phyloP scores from a whole-genome alignment of 1,284 basidiomycete genomes.

The Rhodofomes roseus region DNA sequence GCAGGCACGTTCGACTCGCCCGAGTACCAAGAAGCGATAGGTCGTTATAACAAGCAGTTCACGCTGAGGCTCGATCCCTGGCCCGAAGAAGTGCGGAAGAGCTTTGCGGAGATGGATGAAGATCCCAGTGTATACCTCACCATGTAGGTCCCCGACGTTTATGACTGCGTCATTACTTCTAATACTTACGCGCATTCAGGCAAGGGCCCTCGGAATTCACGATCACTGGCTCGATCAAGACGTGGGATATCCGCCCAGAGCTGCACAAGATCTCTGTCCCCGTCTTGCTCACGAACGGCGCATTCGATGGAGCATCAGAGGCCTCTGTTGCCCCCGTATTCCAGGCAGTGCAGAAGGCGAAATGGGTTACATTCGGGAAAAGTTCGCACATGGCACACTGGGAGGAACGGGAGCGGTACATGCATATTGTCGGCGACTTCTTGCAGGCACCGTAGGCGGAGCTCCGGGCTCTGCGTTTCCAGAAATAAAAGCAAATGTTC shows the following conservation, averaged over 20 bases:
- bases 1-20: slow-evolving; percentile 40
- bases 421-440: background rate
- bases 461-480: background rate
- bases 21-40: slow-evolving; percentile 43
- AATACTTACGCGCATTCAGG: slow-evolving; percentile 27
- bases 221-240: slow-evolving; percentile 43
- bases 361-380: slow-evolving; percentile 24
- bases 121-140: slow-evolving; percentile 48
- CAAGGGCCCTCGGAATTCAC: slow-evolving; percentile 49
- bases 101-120: slow-evolving; percentile 28
- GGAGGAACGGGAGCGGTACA: slow-evolving; percentile 27
- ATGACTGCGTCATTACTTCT: slow-evolving; percentile 3
- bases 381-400: slow-evolving; percentile 23
- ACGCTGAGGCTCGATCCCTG: slow-evolving; percentile 43
- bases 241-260: slow-evolving; percentile 42
- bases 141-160: slow-evolving; percentile 29
- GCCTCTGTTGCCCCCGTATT: slow-evolving; percentile 41
- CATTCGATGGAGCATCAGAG: slow-evolving; percentile 48
- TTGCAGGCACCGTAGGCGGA: background rate
- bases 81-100: slow-evolving; percentile 31
- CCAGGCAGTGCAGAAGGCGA: slow-evolving; percentile 34
- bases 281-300: slow-evolving; percentile 50
- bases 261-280: slow-evolving; percentile 42
- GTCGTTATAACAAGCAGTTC: slow-evolving; percentile 39
- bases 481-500: too few species aligned